Conservation (phyloP, 306 rosid genomes). For the Arachis stenosperma region DNA sequence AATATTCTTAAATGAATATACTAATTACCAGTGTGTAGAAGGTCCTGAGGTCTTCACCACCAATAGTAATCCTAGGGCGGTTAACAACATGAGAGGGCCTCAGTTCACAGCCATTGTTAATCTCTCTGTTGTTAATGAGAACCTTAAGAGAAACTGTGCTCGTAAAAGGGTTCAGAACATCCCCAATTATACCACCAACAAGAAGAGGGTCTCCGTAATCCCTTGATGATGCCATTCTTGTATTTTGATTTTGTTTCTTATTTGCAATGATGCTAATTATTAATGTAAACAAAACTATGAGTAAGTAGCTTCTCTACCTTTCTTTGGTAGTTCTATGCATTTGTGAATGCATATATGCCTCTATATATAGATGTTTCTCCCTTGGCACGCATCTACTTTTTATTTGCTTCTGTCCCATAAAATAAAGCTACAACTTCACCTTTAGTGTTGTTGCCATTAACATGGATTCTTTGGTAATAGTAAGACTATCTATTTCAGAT, state of each 20-base stretch:
- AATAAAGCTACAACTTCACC: not conserved
- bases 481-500: not conserved
- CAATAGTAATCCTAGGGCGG: conserved; percentile 44
- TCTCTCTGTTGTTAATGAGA: conserved; percentile 41
- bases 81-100: conserved; percentile 44
- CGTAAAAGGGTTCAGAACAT: conserved; percentile 50
- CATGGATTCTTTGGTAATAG: not conserved
- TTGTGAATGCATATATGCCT: too few relatives aligned
- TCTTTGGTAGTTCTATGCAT: not conserved
- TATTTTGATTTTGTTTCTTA: too few relatives aligned
- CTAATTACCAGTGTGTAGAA: conserved; percentile 50
- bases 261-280: too few relatives aligned
- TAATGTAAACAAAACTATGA: too few relatives aligned
- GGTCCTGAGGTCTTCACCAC: conserved; percentile 53
- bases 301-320: too few relatives aligned
- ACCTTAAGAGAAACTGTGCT: conserved; percentile 22
- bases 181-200: conserved; percentile 47
- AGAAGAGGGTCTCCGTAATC: conserved; percentile 33
- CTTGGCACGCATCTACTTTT: conserved; percentile 41
- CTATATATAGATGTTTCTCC: too few relatives aligned
- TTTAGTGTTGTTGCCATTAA: too few relatives aligned
- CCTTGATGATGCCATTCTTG: not conserved
- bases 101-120: conserved; percentile 36
- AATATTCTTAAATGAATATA: too few relatives aligned
- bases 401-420: conserved; percentile 28